Conservation (phyloP, 352 stramenopile species). For the Phytophthora quininea region DNA sequence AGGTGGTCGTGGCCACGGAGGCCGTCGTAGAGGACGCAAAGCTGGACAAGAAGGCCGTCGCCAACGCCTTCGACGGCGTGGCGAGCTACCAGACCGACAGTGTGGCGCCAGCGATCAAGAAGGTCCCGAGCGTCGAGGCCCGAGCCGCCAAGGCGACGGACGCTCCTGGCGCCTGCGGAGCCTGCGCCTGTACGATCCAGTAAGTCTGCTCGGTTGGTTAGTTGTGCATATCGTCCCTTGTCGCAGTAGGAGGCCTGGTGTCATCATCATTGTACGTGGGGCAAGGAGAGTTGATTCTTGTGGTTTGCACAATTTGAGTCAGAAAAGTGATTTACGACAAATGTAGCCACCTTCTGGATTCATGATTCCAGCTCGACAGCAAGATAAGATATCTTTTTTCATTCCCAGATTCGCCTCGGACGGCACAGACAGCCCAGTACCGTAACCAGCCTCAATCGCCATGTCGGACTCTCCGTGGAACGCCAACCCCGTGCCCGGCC, state of each 20-base stretch:
- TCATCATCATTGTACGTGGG: too few relatives aligned
- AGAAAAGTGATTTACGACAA: neutral
- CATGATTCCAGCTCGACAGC: slow-evolving; percentile 4
- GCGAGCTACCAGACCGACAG: slow-evolving; percentile 47
- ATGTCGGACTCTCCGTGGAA: slow-evolving; percentile 60
- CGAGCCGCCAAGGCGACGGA: slow-evolving; percentile 20
- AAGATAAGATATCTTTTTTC: slow-evolving; percentile 30
- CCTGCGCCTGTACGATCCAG: slow-evolving; percentile 39
- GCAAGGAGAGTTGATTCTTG: too few relatives aligned
- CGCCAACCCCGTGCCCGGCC: slow-evolving; percentile 42
- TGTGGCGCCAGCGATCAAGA: slow-evolving; percentile 30
- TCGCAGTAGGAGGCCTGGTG: too few relatives aligned
- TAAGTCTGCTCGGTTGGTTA: slow-evolving; percentile 16
- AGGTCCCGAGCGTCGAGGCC: slow-evolving; percentile 27
- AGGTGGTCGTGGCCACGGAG: slow-evolving; percentile 23
- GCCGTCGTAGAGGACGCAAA: slow-evolving; percentile 21
- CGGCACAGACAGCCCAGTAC: neutral
- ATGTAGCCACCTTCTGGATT: slow-evolving; percentile 1
- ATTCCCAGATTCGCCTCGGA: slow-evolving; percentile 40
- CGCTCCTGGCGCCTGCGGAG: slow-evolving; percentile 28
- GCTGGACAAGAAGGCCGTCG: slow-evolving; percentile 34
- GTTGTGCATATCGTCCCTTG: slow-evolving; percentile 14
- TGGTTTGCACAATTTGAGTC: neutral
- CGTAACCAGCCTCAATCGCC: neutral
- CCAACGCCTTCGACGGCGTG: slow-evolving; percentile 42